Base-by-base conservation (phyloP, 75 land plant species). In the Picea glauca region DNA sequence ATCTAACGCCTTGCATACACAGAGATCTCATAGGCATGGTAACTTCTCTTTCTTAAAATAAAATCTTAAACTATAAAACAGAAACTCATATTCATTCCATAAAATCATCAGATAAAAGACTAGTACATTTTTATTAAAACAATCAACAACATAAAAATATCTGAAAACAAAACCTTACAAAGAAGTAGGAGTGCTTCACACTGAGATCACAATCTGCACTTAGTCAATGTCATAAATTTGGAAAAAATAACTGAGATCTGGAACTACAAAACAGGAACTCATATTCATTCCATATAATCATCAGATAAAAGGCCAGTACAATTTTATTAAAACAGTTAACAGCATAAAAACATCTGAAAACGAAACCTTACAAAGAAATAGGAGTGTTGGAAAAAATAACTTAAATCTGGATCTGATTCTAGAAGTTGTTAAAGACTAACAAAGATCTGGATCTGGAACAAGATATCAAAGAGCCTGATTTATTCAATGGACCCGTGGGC, bases 191-290 rank as follows among this genome's bases (percentile, higher is more conserved):
- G 40, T 7, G n/a, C 6, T 1, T 8, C 17, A 70, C 5, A n/a
- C 56, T 70, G 50, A 68, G 50, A 8, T 68, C 23, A 70, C 54
- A 70, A 63, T 63, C 32, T 30, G 13, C 35, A 63, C 12, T 9
- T 50, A 0, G 56, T 50, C 12, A 9, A 9, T 9, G 56, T 9
- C 15, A 63, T 63, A 63, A 63, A 31, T 43, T 43, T 70, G 23
- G 50, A 70, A 70, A 70, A 70, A 35, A 38, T 17, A 40, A 40
- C 40, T 70, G 3, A 46, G 74, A 70, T 70, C 74, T 70, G 54
- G 43, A 43, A 12, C 74, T 43, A 40, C 1, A 17, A 7, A 33
- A 35, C 46, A 68, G 18, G 3, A 18, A n/a, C 6, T 68, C 72
- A 17, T 18, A 38, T 68, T 68, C 12, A 68, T 14, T 68, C 40